Percentiles rank a stretch among this genome's conserved stretches.
Conservation (phyloP, 441 rosid species). For the Mallotus japonicus region DNA sequence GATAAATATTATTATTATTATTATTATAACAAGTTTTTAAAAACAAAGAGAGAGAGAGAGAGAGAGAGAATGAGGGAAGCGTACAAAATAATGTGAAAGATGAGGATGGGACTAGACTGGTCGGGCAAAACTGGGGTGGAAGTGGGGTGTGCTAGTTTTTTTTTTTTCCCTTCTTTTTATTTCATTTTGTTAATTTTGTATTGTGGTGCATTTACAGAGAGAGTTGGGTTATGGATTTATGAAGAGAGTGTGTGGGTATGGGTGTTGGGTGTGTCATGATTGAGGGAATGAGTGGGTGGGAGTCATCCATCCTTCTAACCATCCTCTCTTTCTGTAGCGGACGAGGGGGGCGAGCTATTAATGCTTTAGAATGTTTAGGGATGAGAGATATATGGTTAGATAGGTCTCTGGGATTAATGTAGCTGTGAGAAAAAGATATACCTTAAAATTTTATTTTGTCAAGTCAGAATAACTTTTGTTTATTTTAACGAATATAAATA, state of each 20-base stretch:
- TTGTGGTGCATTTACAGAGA: not conserved
- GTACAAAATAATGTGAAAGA: conserved; percentile 35
- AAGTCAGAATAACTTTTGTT: no score
- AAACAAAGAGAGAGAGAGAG: conserved; percentile 29
- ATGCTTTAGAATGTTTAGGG: conserved; percentile 40
- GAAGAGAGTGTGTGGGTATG: not conserved
- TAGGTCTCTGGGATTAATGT: no score
- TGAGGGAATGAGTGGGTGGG: conserved; percentile 65
- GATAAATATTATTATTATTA: not conserved
- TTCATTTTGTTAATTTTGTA: not conserved
- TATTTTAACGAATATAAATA: no score
- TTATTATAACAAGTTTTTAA: not conserved
- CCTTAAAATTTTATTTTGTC: no score
- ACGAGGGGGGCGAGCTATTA: conserved; percentile 48
- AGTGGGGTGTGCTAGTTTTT: conserved; percentile 23
- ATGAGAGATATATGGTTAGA: not conserved
- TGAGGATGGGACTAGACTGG: conserved; percentile 49
- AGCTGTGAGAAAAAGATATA: no score
- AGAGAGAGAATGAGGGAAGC: conserved; percentile 12
- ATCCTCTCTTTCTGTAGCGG: conserved; percentile 43
- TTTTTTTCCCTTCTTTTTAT: not conserved
- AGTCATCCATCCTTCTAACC: conserved; percentile 25
- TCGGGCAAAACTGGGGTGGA: conserved; percentile 40
- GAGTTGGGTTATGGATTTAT: conserved; percentile 12
- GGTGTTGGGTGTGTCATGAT: conserved; percentile 33